Percentiles rank a stretch among this genome's conserved stretches.
Conservation (phyloP, 768 basidiomycete genomes). For the Leccinum longicurvipes region DNA sequence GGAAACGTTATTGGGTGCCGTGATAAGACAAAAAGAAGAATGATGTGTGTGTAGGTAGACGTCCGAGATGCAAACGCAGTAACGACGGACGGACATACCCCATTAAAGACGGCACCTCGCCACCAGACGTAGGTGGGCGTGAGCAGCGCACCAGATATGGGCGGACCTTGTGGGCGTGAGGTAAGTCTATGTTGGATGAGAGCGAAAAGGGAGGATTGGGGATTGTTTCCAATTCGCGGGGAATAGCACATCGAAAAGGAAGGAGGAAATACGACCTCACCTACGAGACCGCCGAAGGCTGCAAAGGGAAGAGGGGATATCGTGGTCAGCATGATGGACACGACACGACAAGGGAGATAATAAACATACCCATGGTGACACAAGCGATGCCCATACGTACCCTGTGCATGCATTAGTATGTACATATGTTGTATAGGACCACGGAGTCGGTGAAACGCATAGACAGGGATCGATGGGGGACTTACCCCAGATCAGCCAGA, state of each 20-base stretch:
- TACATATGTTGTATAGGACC: too few relatives aligned
- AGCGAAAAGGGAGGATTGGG: not conserved
- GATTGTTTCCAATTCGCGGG: not conserved
- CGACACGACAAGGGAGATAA: not conserved
- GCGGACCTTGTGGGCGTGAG: conserved; percentile 37
- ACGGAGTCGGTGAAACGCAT: not conserved
- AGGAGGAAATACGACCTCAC: not conserved
- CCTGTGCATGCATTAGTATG: conserved; percentile 10
- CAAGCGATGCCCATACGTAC: conserved; percentile 51
- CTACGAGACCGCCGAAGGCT: conserved; percentile 8
- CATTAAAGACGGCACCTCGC: conserved; percentile 53
- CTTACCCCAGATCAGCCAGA: conserved; percentile 51
- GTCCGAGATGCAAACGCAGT: too few relatives aligned
- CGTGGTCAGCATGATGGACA: not conserved
- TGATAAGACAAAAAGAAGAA: too few relatives aligned
- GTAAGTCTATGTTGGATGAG: not conserved
- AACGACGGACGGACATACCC: conserved; percentile 24
- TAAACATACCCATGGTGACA: conserved; percentile 39
- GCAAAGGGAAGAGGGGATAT: not conserved
- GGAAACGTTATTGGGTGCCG: not conserved
- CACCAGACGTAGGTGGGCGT: conserved; percentile 53
- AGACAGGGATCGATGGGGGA: not conserved
- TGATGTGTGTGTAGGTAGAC: too few relatives aligned
- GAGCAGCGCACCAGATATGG: conserved; percentile 56
- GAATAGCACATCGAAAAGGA: not conserved